Percentiles rank a stretch among this genome's conserved stretches.
Evolutionary conservation across 306 rosid species (phyloP).

Genomic region (Pueraria montana): DNA sequence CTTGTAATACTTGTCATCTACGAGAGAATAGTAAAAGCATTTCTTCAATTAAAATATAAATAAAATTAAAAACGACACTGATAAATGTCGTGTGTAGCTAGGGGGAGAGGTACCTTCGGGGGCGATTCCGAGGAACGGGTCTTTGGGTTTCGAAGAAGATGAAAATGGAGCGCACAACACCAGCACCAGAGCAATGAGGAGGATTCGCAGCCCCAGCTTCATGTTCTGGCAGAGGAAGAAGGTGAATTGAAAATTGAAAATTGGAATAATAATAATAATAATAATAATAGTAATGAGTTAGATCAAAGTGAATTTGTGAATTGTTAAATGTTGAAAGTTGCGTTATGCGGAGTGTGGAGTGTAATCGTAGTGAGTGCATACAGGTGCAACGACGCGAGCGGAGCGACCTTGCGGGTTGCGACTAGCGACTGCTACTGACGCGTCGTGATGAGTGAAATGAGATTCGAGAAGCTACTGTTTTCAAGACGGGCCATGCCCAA

Average conservation of each 20-base stretch:
- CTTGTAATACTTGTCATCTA: slow-evolving; percentile 82
- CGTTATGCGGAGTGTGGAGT: background rate
- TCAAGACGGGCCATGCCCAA: background rate
- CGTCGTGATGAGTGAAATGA: slow-evolving; percentile 1
- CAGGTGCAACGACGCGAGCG: background rate
- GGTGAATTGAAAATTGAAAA: background rate
- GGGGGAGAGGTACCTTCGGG: slow-evolving; percentile 68
- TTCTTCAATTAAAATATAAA: background rate
- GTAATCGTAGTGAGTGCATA: background rate
- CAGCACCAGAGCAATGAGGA: slow-evolving; percentile 42
- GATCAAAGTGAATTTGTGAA: slow-evolving; percentile 36
- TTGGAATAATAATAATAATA: background rate
- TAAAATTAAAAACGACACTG: background rate
- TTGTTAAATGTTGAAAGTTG: slow-evolving; percentile 6
- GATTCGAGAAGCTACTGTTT: slow-evolving; percentile 24
- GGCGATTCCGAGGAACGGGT: slow-evolving; percentile 75
- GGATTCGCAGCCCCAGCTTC: slow-evolving; percentile 42
- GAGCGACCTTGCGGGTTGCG: slow-evolving; percentile 18
- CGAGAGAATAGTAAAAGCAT: slow-evolving; percentile 12
- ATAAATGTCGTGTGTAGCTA: background rate
- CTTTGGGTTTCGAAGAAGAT: slow-evolving; percentile 57
- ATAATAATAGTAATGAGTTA: background rate
- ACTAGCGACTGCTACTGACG: slow-evolving; percentile 37
- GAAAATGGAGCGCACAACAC: slow-evolving; percentile 51
- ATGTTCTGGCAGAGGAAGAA: slow-evolving; percentile 42